phyloP scores from a whole-genome alignment of 202 grass and related monocot species.

The Saccharum hybrid region DNA sequence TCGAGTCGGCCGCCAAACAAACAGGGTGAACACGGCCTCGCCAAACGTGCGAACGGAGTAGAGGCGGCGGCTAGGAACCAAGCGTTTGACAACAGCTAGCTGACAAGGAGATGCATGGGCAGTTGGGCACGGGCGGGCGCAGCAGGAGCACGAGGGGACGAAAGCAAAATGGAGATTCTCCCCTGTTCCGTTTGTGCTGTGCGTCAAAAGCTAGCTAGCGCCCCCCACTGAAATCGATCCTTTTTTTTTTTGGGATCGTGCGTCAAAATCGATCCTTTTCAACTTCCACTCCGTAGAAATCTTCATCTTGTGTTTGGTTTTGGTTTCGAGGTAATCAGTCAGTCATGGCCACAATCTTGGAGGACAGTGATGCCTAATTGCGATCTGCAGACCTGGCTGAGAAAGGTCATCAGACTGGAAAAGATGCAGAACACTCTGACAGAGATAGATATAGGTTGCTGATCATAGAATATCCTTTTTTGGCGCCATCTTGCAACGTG shows the following conservation, averaged over 20 bases:
- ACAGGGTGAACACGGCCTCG: neutral
- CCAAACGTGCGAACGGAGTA: neutral
- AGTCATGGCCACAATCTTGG: neutral
- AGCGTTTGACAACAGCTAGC: too few relatives aligned
- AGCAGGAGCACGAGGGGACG: neutral
- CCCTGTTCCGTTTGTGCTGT: neutral
- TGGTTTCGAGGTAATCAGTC: neutral
- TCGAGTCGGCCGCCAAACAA: neutral
- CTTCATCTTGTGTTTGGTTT: neutral
- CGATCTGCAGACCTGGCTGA: neutral
- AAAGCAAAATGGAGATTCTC: neutral
- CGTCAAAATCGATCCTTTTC: neutral
- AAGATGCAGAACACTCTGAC: neutral
- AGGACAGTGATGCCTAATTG: neutral
- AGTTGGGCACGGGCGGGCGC: too few relatives aligned
- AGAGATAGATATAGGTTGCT: too few relatives aligned
- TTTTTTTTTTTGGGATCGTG: neutral
- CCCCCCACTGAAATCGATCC: neutral
- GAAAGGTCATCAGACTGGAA: neutral
- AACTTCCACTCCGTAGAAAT: neutral
- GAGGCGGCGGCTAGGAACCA: neutral
- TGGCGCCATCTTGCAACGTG: neutral
- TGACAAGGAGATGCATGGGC: neutral
- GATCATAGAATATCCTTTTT: neutral
- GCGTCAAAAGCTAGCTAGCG: neutral